Conservation (phyloP, 495 filamentous ascomycete genomes). For the Aspergillus carlsbadensis region DNA sequence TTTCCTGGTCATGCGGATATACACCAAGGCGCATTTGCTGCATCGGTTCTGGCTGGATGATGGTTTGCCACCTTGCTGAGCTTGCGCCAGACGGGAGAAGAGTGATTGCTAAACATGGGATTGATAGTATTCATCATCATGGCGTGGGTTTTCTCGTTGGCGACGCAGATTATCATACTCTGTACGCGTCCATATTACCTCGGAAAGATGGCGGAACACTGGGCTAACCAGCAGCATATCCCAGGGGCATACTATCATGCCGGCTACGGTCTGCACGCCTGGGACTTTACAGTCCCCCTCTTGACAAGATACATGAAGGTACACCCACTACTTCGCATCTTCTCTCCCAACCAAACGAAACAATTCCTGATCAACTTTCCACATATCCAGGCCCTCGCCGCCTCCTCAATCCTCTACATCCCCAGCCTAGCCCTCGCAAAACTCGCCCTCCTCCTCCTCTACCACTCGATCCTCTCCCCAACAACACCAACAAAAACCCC, state of each 20-base stretch:
- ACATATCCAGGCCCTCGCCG: slow-evolving; percentile 19
- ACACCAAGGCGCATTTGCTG: slow-evolving; percentile 12
- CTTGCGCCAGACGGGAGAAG: not conserved
- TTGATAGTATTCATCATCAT: slow-evolving; percentile 13
- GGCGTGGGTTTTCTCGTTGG: slow-evolving; percentile 7
- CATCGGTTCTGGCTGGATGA: slow-evolving; percentile 18
- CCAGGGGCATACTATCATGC: not conserved
- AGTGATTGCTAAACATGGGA: not conserved
- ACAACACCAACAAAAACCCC: not conserved
- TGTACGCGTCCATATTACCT: not conserved
- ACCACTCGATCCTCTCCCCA: slow-evolving; percentile 7
- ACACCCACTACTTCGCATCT: not conserved
- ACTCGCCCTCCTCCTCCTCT: slow-evolving; percentile 24
- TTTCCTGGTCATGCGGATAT: slow-evolving; percentile 7
- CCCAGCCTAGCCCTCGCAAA: slow-evolving; percentile 35
- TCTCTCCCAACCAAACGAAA: not conserved
- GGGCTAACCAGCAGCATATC: not conserved
- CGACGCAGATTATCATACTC: not conserved
- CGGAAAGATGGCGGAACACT: not conserved
- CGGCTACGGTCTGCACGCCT: slow-evolving; percentile 1
- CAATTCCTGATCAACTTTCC: not conserved
- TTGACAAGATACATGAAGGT: not conserved
- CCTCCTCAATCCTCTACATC: slow-evolving; percentile 27
- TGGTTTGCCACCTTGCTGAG: not conserved
- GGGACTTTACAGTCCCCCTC: not conserved